Evolutionary conservation across 2,329 filamentous ascomycete species (phyloP).

Genomic region (Fusarium sp.): DNA sequence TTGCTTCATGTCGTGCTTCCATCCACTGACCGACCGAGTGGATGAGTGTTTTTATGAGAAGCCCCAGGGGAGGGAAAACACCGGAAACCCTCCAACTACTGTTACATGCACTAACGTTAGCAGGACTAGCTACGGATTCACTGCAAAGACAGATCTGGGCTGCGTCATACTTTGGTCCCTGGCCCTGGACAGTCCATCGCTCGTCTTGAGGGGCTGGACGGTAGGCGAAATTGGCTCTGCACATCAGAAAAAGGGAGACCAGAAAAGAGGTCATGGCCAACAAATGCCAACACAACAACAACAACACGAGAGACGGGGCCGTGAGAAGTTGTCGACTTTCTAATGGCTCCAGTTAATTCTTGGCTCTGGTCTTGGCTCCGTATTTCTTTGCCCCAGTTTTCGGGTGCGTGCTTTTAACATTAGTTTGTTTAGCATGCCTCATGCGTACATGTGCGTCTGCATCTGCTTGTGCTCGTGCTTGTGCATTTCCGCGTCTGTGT

Average conservation of each 20-base stretch:
- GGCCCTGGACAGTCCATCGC: slow-evolving; percentile 26
- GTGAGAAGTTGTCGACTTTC: slow-evolving; percentile 20
- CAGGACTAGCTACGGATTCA: neutral
- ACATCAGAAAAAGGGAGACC: slow-evolving; percentile 22
- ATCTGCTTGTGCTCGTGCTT: neutral
- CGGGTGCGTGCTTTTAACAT: slow-evolving; percentile 10
- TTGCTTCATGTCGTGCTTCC: slow-evolving; percentile 8
- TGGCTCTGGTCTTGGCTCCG: slow-evolving; percentile 3
- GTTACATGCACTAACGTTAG: slow-evolving; percentile 23
- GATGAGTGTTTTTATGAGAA: neutral
- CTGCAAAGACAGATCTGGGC: slow-evolving; percentile 25
- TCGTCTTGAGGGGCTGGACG: slow-evolving; percentile 37
- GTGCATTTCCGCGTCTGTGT: slow-evolving; percentile 10
- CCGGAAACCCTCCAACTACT: slow-evolving; percentile 20
- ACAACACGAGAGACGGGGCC: neutral
- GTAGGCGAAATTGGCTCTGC: slow-evolving; percentile 40
- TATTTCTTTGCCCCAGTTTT: slow-evolving; percentile 18
- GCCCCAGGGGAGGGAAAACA: neutral
- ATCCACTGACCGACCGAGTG: slow-evolving; percentile 10
- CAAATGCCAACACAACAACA: neutral
- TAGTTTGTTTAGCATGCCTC: neutral
- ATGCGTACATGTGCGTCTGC: slow-evolving; percentile 1
- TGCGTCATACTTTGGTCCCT: slow-evolving; percentile 38
- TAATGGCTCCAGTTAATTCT: slow-evolving; percentile 20
- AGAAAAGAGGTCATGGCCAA: neutral